Evolutionary conservation across 73 alveolate species (phyloP).

Genomic region (Paraurostyla sp.): DNA sequence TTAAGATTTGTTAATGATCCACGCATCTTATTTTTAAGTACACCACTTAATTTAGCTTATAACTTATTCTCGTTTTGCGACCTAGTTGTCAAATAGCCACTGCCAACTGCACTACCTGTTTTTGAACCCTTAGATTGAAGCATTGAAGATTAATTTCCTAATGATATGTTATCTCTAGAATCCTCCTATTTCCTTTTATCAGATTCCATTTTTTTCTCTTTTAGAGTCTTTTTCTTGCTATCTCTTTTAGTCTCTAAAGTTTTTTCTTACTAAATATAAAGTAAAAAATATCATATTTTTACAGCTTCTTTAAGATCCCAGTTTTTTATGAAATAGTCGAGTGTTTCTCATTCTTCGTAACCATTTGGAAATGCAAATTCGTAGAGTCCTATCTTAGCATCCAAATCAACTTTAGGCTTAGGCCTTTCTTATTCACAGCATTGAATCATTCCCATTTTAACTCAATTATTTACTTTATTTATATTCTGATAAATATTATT

Average conservation of each 20-base stretch:
- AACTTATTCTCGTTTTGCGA: neutral
- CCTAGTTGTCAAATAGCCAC: neutral
- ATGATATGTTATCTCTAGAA: neutral
- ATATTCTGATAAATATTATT: neutral
- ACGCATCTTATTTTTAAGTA: neutral
- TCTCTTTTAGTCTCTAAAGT: neutral
- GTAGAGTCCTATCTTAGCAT: neutral
- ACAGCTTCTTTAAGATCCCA: constrained; percentile 47
- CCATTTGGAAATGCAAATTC: constrained; percentile 49
- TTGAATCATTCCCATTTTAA: constrained; percentile 33
- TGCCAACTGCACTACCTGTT: neutral
- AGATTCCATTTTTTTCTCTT: neutral
- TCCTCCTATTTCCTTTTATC: neutral
- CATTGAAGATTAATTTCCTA: neutral
- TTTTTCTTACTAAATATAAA: neutral
- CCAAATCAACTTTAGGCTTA: constrained; percentile 5
- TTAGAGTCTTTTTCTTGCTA: neutral
- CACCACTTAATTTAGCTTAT: neutral
- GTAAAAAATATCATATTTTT: neutral
- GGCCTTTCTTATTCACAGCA: constrained; percentile 46
- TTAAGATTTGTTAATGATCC: constrained; percentile 8
- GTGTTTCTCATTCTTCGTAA: neutral
- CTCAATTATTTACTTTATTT: neutral
- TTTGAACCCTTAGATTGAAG: neutral
- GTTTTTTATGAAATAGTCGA: constrained; percentile 31